phyloP scores from a whole-genome alignment of 352 stramenopile genomes.

The Phytopythium ostracodes region DNA sequence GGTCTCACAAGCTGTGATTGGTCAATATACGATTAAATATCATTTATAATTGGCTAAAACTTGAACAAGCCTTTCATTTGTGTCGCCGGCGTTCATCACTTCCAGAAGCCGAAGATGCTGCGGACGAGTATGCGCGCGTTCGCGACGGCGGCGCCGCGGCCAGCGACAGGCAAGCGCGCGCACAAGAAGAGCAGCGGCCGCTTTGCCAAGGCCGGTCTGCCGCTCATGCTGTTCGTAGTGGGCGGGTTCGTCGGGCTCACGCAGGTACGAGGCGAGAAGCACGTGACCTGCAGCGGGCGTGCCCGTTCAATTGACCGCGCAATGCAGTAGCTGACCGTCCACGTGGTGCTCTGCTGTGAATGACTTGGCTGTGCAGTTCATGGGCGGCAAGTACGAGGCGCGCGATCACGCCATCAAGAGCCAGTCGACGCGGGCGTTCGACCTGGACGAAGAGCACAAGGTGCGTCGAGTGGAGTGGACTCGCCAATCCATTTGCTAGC shows the following conservation, averaged over 20 bases:
- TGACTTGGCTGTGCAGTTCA: slow-evolving; percentile 40
- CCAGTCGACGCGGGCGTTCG: slow-evolving; percentile 74
- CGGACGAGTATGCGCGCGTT: slow-evolving; percentile 17
- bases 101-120: slow-evolving; percentile 20
- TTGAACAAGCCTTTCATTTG: neutral
- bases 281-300: too few species aligned
- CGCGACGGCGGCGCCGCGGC: slow-evolving; percentile 13
- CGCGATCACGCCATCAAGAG: slow-evolving; percentile 81
- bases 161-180: slow-evolving; percentile 8
- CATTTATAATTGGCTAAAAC: slow-evolving; percentile 24
- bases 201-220: slow-evolving; percentile 68
- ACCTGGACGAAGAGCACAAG: slow-evolving; percentile 86
- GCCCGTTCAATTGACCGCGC: slow-evolving; percentile 7
- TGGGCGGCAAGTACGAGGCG: slow-evolving; percentile 78
- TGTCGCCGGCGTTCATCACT: slow-evolving; percentile 8
- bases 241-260: slow-evolving; percentile 71
- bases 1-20: slow-evolving; percentile 3
- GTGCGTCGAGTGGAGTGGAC: slow-evolving; percentile 19
- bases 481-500: neutral
- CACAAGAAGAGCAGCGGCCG: slow-evolving; percentile 46
- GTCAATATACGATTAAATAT: neutral
- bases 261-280: slow-evolving; percentile 32
- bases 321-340: too few species aligned
- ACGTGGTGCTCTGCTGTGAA: too few species aligned
- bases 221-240: slow-evolving; percentile 80